Evolutionary conservation across 2,329 filamentous ascomycete genomes (phyloP).

Genomic region (Fusarium begoniae): DNA sequence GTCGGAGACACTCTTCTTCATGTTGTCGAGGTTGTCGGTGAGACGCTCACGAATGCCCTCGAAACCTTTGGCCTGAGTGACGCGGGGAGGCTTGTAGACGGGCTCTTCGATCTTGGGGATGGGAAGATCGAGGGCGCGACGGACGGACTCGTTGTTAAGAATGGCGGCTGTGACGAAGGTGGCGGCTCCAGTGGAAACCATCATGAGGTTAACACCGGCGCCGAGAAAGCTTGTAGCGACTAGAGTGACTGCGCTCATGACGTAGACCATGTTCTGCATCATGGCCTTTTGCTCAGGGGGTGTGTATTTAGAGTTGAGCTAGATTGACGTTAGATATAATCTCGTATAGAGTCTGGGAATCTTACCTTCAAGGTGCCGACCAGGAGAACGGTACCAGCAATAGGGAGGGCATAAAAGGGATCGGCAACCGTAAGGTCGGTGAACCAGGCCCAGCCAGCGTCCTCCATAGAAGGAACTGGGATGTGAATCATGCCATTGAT

Average conservation of each 20-base stretch:
- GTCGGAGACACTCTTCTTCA: constrained; percentile 51
- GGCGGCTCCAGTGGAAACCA: constrained; percentile 52
- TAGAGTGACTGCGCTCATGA: constrained; percentile 56
- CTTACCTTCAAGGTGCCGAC: constrained; percentile 64
- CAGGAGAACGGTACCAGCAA: constrained; percentile 65
- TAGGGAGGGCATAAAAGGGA: constrained; percentile 79
- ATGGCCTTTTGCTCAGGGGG: constrained; percentile 48
- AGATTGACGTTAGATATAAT: constrained; percentile 21
- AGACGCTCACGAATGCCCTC: constrained; percentile 46
- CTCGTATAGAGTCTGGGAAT: neutral
- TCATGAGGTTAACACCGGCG: constrained; percentile 60
- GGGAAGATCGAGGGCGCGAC: constrained; percentile 51
- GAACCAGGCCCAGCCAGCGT: constrained; percentile 80
- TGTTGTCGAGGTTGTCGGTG: constrained; percentile 46
- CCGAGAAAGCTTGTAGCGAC: constrained; percentile 58
- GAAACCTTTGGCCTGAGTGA: constrained; percentile 31
- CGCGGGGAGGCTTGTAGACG: constrained; percentile 50
- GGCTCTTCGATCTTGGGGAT: constrained; percentile 42
- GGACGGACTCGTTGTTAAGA: constrained; percentile 51
- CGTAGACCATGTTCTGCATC: constrained; percentile 53
- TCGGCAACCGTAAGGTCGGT: constrained; percentile 78
- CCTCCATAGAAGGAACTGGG: constrained; percentile 81
- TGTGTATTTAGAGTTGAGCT: constrained; percentile 51
- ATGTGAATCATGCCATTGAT: constrained; percentile 77
- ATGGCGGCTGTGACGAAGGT: constrained; percentile 50